Base-by-base conservation (phyloP, 2,329 filamentous ascomycete genomes). In the Sclerotinia sclerotiorum region DNA sequence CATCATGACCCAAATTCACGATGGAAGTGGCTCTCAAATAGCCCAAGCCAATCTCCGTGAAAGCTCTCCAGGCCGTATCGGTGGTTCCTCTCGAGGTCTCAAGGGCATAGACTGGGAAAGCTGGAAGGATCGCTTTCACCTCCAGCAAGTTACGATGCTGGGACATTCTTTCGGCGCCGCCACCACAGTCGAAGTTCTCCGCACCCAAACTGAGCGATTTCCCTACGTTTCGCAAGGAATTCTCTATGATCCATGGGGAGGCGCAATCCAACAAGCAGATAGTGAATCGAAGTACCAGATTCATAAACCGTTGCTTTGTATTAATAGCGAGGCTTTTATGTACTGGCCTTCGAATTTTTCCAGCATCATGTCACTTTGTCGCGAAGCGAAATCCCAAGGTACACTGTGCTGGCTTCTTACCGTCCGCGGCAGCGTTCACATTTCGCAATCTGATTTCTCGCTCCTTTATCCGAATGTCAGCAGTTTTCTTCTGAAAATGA, bases 241-340 rank as follows among this genome's bases (percentile, higher is more conserved):
- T 68, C 83, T 90, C 35, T 87, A 90, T 69, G 88, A 90, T 71
- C 84, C 87, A 10, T 90, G 88, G 88, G 88, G 83, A 5, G 78
- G 80, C 72, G 85, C 77, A 74, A 85, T 74, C 74, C 71, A 74
- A 56, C 84, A 72, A 73, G 82, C 72, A 72, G 78, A 73, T 72
- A 81, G 84, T 42, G 79, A 81, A 24, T 78, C 80, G 0, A 73
- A 80, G 5, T 79, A 84, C 68, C 80, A 81, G 21, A 77, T 83
- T 7, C 79, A 80, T 49, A 81, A 83, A 17, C 88, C 88, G 6
- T 74, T 90, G 10, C 80, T 91, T 7, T 85, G 84, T 3, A 87
- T 91, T 74, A 89, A 88, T 61, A 86, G 84, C 7, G 88, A 91
- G 76, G 88, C 87, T 0, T 90, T 90, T 78, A 89, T 89, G 81